Evolutionary conservation across 225 moss, liverwort and hornwort genomes (phyloP).

Genomic region (Sphagnum contortum): DNA sequence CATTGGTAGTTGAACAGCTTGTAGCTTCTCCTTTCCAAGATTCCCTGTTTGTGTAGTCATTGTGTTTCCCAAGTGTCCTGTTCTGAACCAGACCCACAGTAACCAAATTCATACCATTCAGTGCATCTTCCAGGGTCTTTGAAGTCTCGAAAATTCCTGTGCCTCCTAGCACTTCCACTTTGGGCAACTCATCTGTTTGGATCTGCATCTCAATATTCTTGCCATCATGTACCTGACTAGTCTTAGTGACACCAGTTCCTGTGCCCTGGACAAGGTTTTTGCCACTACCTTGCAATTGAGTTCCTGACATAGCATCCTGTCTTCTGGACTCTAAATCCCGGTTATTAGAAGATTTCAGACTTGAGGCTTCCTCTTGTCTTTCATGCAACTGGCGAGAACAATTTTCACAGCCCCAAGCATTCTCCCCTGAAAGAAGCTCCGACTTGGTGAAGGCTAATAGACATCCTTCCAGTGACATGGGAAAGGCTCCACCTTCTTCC

Average conservation of each 20-base stretch:
- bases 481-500: constrained; percentile 31
- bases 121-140: constrained; percentile 11
- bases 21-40: not conserved
- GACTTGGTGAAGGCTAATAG: constrained; percentile 72
- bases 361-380: constrained; percentile 8
- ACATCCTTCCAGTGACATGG: constrained; percentile 83
- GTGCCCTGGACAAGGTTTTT: not conserved
- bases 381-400: constrained; percentile 35
- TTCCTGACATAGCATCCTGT: constrained; percentile 5
- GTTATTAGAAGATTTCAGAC: not conserved
- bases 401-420: constrained; percentile 89
- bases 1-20: not conserved
- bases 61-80: not conserved
- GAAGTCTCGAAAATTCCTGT: not conserved
- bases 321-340: constrained; percentile 1
- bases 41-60: not conserved
- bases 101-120: constrained; percentile 3
- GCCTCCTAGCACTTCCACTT: constrained; percentile 1
- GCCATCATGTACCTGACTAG: not conserved
- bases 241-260: not conserved
- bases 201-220: constrained; percentile 7
- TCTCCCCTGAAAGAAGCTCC: constrained; percentile 75
- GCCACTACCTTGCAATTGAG: not conserved
- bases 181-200: too few species aligned
- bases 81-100: not conserved